These are phyloP conservation scores for Thraustochytrium striatum DNA, from an alignment of 352 stramenopile species.

Conservation along the genomic window DNA sequence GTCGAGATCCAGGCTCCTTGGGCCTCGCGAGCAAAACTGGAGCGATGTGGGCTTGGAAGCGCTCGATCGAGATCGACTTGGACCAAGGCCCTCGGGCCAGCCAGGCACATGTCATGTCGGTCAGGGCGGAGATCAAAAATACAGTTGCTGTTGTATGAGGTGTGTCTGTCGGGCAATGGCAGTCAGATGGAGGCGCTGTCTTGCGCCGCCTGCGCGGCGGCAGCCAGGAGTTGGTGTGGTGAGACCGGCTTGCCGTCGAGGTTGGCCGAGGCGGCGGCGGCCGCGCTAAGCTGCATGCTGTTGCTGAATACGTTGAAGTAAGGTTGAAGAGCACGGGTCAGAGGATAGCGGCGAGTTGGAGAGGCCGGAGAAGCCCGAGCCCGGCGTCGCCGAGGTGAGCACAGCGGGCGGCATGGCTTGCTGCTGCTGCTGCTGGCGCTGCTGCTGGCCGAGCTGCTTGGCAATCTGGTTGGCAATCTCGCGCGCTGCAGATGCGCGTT, in stretches of 20 bases:
- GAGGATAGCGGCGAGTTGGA: neutral
- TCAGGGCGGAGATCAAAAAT: too few species aligned
- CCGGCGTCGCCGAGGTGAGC: constrained; percentile 12
- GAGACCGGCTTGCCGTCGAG: constrained; percentile 1
- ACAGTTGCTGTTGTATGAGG: too few species aligned
- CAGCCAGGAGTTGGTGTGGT: constrained; percentile 34
- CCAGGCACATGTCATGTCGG: too few species aligned
- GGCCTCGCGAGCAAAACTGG: too few species aligned
- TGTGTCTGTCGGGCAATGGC: too few species aligned
- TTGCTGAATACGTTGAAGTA: constrained; percentile 12
- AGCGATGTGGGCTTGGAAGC: too few species aligned
- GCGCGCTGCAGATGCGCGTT: constrained; percentile 35
- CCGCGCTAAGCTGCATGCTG: neutral
- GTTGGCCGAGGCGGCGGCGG: neutral
- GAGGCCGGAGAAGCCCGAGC: neutral
- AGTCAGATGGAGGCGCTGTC: too few species aligned
- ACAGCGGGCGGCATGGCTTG: neutral
- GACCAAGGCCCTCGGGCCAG: too few species aligned
- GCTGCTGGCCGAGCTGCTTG: constrained; percentile 22
- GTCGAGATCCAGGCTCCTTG: too few species aligned
- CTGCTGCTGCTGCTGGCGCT: neutral
- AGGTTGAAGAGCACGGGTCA: constrained; percentile 48
- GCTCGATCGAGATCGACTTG: too few species aligned
- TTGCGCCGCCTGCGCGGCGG: constrained; percentile 10
- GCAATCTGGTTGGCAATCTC: constrained; percentile 45